Evolutionary conservation across 768 basidiomycete species (phyloP).

Genomic region (Cystobasidium ongulense): DNA sequence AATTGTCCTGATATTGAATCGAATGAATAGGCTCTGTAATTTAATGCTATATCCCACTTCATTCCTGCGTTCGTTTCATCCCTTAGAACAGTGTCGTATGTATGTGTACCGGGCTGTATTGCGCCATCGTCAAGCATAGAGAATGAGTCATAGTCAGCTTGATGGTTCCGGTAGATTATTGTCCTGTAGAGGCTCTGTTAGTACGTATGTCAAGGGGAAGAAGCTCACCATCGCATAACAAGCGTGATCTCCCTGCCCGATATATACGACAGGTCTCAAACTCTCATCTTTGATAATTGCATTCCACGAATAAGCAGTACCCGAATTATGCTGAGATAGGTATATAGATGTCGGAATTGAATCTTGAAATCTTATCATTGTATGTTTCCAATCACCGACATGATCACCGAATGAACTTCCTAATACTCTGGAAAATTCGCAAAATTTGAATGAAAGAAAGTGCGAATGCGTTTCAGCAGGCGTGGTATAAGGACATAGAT

Average conservation of each 20-base stretch:
- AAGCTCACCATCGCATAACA: background rate
- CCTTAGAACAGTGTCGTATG: background rate
- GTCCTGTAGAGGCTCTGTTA: too few relatives aligned
- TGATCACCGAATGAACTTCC: constrained; percentile 43
- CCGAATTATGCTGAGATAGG: constrained; percentile 44
- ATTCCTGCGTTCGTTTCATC: constrained; percentile 15
- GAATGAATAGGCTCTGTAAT: constrained; percentile 16
- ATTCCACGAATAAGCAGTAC: constrained; percentile 42
- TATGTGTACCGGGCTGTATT: constrained; percentile 14
- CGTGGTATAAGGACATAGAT: too few relatives aligned
- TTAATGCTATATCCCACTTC: constrained; percentile 6
- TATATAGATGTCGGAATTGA: constrained; percentile 42
- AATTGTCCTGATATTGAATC: background rate
- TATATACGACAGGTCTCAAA: background rate
- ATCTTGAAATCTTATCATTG: constrained; percentile 45
- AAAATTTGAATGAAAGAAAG: background rate
- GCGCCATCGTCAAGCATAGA: background rate
- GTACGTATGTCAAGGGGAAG: background rate
- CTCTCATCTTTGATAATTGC: constrained; percentile 26
- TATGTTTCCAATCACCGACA: constrained; percentile 47
- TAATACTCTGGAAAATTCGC: constrained; percentile 35
- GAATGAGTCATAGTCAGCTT: background rate
- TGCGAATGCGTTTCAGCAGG: too few relatives aligned
- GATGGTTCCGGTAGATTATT: too few relatives aligned
- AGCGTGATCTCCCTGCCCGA: background rate